phyloP scores from a whole-genome alignment of 2,329 filamentous ascomycete genomes.

The Fusarium mundagurra region DNA sequence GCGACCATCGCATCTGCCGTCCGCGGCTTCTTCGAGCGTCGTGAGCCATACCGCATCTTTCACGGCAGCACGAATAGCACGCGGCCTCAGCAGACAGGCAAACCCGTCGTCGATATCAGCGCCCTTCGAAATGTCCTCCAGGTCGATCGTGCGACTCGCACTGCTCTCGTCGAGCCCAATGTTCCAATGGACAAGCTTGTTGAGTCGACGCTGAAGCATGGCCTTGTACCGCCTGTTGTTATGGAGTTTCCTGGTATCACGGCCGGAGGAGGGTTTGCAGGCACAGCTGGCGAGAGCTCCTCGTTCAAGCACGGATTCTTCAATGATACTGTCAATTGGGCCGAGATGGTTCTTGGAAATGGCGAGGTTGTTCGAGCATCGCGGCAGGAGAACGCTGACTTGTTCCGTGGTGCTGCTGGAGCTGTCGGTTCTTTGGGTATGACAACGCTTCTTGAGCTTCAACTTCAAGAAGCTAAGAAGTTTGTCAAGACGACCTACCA shows the following conservation, averaged over 20 bases:
- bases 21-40: slow-evolving; percentile 53
- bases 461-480: slow-evolving; percentile 62
- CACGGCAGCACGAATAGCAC: slow-evolving; percentile 83
- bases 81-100: slow-evolving; percentile 60
- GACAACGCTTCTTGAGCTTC: slow-evolving; percentile 71
- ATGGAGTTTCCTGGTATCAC: slow-evolving; percentile 80
- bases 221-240: slow-evolving; percentile 71
- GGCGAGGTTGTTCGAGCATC: slow-evolving; percentile 67
- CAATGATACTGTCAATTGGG: slow-evolving; percentile 66
- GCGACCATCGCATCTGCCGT: slow-evolving; percentile 55
- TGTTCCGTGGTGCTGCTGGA: slow-evolving; percentile 73
- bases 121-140: slow-evolving; percentile 70
- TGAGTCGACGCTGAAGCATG: slow-evolving; percentile 62
- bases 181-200: slow-evolving; percentile 74
- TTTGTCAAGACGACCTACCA: slow-evolving; percentile 69
- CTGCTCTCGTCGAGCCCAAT: slow-evolving; percentile 73
- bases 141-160: slow-evolving; percentile 62
- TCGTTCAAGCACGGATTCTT: slow-evolving; percentile 75
- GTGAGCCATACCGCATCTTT: slow-evolving; percentile 74
- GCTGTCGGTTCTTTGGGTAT: slow-evolving; percentile 74
- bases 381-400: slow-evolving; percentile 62
- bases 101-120: slow-evolving; percentile 74
- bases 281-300: slow-evolving; percentile 74
- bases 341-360: slow-evolving; percentile 73
- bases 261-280: slow-evolving; percentile 72